A percentile compares a stretch with the other conserved stretches of the same genome.
Evolutionary conservation across 768 basidiomycete species (phyloP).

Genomic region (Naganishia kalamii): DNA sequence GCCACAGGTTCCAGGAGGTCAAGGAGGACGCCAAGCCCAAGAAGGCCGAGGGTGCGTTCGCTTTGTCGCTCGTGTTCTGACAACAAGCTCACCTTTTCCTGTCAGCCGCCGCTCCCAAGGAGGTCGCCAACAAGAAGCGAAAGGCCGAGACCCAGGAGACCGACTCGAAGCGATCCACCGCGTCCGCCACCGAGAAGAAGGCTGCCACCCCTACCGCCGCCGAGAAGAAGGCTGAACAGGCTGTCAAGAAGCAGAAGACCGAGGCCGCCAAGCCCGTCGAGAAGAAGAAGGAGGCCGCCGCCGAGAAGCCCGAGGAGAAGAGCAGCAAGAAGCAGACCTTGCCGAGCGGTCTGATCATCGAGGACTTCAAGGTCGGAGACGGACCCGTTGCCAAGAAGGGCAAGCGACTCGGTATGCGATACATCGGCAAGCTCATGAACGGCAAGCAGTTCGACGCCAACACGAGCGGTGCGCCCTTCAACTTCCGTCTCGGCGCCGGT

Average conservation of each 20-base stretch:
- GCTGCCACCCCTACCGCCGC: constrained; percentile 43
- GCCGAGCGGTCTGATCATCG: constrained; percentile 66
- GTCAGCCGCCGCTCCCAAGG: constrained; percentile 24
- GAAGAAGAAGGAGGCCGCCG: constrained; percentile 41
- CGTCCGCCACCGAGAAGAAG: constrained; percentile 51
- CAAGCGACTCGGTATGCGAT: constrained; percentile 74
- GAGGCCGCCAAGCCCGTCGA: constrained; percentile 22
- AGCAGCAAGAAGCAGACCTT: constrained; percentile 45
- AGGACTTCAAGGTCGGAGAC: constrained; percentile 69
- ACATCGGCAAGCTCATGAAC: constrained; percentile 79
- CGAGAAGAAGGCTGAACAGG: constrained; percentile 28
- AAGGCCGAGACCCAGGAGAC: constrained; percentile 60
- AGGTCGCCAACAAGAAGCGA: constrained; percentile 55
- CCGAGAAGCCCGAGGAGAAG: constrained; percentile 33
- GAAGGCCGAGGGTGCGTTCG: constrained; percentile 21
- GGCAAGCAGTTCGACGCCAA: constrained; percentile 70
- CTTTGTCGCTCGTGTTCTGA: constrained; percentile 6
- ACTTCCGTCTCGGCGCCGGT: constrained; percentile 72
- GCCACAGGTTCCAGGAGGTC: constrained; percentile 71
- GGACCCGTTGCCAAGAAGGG: constrained; percentile 86
- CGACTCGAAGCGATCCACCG: constrained; percentile 36
- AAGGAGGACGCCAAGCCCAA: constrained; percentile 47
- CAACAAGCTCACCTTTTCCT: neutral
- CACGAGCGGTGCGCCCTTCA: constrained; percentile 53
- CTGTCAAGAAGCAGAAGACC: constrained; percentile 27